Percentiles rank a stretch among this genome's conserved stretches.
Conservation (phyloP, 768 basidiomycete genomes). For the Leccinum disarticulatum region DNA sequence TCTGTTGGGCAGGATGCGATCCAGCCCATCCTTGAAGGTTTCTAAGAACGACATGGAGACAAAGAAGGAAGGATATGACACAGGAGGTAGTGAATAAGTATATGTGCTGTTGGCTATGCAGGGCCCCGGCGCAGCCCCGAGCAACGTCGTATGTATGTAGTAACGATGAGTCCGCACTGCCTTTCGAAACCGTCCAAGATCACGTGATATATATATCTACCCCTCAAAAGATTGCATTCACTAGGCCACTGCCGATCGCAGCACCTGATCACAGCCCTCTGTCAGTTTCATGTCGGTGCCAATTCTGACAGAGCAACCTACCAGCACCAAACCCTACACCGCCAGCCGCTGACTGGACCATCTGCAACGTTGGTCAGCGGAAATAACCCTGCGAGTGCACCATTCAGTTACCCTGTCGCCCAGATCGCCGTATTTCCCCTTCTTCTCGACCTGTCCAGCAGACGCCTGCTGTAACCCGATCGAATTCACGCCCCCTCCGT, state of each 20-base stretch:
- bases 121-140: neutral
- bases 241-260: constrained; percentile 51
- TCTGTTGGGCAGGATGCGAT: constrained; percentile 29
- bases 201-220: constrained; percentile 25
- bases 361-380: constrained; percentile 32
- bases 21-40: constrained; percentile 29
- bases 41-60: constrained; percentile 30
- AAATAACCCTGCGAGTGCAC: constrained; percentile 2
- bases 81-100: constrained; percentile 1
- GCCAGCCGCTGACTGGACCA: constrained; percentile 63
- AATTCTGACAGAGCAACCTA: constrained; percentile 29
- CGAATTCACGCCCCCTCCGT: constrained; percentile 29
- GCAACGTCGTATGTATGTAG: neutral
- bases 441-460: constrained; percentile 45
- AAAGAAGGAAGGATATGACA: neutral
- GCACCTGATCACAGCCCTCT: constrained; percentile 34
- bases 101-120: constrained; percentile 16
- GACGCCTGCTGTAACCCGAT: constrained; percentile 30
- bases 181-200: neutral
- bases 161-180: neutral
- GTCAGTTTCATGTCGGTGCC: neutral
- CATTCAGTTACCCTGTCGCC: constrained; percentile 52
- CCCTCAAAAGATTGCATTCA: constrained; percentile 46
- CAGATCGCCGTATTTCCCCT: constrained; percentile 55
- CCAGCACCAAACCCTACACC: constrained; percentile 80